Evolutionary conservation across 345 rosid genomes (phyloP), one percentile per base, ranked within the genome.

Genomic region (Linum lewisii): DNA sequence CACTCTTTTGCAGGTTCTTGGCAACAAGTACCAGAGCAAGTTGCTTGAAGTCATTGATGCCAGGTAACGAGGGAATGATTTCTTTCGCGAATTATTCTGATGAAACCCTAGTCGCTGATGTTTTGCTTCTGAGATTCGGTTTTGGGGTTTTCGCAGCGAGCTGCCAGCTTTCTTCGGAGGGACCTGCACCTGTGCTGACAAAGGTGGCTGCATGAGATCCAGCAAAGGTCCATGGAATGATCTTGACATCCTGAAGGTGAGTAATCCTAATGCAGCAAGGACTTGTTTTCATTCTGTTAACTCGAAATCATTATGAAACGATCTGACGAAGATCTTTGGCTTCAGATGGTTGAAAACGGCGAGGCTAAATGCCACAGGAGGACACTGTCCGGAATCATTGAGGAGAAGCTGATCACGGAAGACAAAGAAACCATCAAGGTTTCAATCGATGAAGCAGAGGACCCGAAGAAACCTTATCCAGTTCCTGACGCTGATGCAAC

Each of bases 21-120:
- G 98, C 7, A 82, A 75, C 79, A 92, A 83, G 62, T 92, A 82
- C 75, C 96, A 86, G 68, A 83, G 89, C 88, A 88, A 86, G 69
- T 58, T 92, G 79, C 96, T 92, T 66, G 98, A 92, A 78, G 76
- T 85, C 36, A 88, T 92, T 19, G 91, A 88, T 63, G 77, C 87
- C 4, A 73, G 68, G 98, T 81, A 59, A 29, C 34, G 4, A 29
- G n/a, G n/a, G n/a, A n/a, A n/a, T n/a, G n/a, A 73, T 77, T 68
- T 56, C 21, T 21, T 57, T 50, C 26, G n/a, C n/a, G n/a, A n/a
- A n/a, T n/a, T n/a, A n/a, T n/a, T n/a, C n/a, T 66, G 21, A 42
- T 20, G 24, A 14, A 44, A 44, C 37, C 36, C 5, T 6, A 45
- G 7, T 1, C 10, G 0, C 4, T 21, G 29, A 62, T 26, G 6